Evolutionary conservation across 768 basidiomycete species (phyloP).

Genomic region (Suillus alpinus): DNA sequence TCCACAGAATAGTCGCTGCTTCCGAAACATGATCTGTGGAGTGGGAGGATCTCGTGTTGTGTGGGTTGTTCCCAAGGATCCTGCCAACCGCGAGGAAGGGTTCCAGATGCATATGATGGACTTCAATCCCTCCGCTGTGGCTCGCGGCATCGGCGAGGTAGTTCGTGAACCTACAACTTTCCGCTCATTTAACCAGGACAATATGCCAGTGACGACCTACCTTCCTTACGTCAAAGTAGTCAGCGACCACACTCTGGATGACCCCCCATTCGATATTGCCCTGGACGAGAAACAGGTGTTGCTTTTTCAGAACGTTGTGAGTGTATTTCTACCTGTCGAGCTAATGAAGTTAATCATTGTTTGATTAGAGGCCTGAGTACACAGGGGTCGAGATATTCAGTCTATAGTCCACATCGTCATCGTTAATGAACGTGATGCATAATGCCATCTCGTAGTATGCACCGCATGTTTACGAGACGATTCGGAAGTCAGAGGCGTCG

Average conservation of each 20-base stretch:
- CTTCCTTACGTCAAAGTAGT: background rate
- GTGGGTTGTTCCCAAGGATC: too few species aligned
- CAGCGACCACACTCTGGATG: background rate
- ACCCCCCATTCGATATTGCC: background rate
- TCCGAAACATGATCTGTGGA: too few species aligned
- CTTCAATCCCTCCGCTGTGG: background rate
- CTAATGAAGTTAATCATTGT: background rate
- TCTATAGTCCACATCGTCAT: background rate
- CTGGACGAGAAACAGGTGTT: background rate
- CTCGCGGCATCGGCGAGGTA: background rate
- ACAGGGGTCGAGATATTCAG: background rate
- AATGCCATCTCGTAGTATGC: too few species aligned
- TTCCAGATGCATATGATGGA: background rate
- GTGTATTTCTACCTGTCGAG: background rate
- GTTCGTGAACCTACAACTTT: background rate
- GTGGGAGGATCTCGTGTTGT: too few species aligned
- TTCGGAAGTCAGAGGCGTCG: background rate
- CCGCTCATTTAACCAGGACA: background rate
- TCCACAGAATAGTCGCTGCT: too few species aligned
- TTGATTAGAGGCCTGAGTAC: too few species aligned
- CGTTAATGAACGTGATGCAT: background rate
- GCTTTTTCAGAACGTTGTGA: background rate
- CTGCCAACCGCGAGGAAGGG: too few species aligned
- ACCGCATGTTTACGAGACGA: background rate
- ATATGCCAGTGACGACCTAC: background rate